These are phyloP conservation scores for Calocybe gambosa DNA, from an alignment of 1,284 basidiomycete genomes.

Conservation along the genomic window DNA sequence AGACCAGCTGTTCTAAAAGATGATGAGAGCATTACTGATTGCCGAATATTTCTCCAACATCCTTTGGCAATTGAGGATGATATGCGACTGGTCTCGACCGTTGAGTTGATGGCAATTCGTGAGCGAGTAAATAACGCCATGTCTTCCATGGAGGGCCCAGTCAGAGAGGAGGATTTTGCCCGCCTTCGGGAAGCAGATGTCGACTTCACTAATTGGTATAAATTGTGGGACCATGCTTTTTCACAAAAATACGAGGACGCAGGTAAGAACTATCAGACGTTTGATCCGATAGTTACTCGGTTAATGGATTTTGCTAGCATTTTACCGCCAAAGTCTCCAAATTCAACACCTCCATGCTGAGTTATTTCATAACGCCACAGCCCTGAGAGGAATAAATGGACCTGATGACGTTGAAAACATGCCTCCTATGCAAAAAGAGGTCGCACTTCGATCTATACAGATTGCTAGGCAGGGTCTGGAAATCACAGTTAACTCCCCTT, in stretches of 20 bases:
- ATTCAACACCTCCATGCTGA: conserved; percentile 77
- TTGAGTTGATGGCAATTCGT: conserved; percentile 79
- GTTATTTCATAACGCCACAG: conserved; percentile 75
- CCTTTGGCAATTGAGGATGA: conserved; percentile 88
- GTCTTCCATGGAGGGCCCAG: conserved; percentile 60
- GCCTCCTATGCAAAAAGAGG: conserved; percentile 59
- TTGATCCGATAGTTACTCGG: too few relatives aligned
- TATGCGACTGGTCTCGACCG: conserved; percentile 90
- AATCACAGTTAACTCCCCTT: conserved; percentile 68
- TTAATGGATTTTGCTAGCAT: too few relatives aligned
- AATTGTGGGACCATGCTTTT: conserved; percentile 72
- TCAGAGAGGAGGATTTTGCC: conserved; percentile 61
- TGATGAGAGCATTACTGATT: conserved; percentile 83
- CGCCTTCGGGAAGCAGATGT: conserved; percentile 57
- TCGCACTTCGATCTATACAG: conserved; percentile 66
- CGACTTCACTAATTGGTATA: conserved; percentile 70
- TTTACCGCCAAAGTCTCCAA: conserved; percentile 78
- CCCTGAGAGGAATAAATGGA: conserved; percentile 67
- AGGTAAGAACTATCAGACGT: conserved; percentile 37
- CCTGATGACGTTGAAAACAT: conserved; percentile 74
- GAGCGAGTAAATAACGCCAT: conserved; percentile 70
- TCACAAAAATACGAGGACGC: conserved; percentile 79
- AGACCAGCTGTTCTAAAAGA: conserved; percentile 88
- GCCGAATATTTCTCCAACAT: conserved; percentile 77
- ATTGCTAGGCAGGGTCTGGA: conserved; percentile 68